A percentile compares a stretch with the other conserved stretches of the same genome.
These are phyloP conservation scores for Pseudogymnoascus sp. DNA, from an alignment of 2,329 filamentous ascomycete species.

Conservation along the genomic window DNA sequence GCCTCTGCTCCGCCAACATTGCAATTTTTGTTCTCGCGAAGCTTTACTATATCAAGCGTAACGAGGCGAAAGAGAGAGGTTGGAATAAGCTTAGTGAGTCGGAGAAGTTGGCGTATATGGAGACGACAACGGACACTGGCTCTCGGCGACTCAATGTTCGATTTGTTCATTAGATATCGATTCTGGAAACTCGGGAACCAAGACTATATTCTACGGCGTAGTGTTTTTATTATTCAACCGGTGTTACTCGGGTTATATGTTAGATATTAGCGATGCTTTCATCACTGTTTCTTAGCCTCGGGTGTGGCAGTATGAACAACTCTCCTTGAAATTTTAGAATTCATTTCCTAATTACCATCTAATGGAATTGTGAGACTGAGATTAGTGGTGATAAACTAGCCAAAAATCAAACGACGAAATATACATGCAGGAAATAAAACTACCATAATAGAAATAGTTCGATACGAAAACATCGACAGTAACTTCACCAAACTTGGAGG, in stretches of 20 bases:
- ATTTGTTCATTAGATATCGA: neutral
- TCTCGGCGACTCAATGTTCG: conserved; percentile 28
- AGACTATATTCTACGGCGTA: neutral
- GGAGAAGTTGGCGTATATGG: conserved; percentile 36
- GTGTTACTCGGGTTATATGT: neutral
- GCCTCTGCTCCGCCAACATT: conserved; percentile 36
- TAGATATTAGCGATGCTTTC: neutral
- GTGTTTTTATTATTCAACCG: neutral
- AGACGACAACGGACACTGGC: conserved; percentile 29
- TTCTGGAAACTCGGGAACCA: too few species aligned
- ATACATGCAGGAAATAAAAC: neutral
- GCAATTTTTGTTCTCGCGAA: conserved; percentile 35
- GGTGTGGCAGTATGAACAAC: neutral
- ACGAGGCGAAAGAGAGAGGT: conserved; percentile 22
- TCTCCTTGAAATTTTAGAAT: neutral
- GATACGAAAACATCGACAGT: neutral
- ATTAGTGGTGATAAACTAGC: neutral
- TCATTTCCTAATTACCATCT: neutral
- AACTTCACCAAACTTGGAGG: neutral
- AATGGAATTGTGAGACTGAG: neutral
- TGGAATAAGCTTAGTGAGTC: conserved; percentile 23
- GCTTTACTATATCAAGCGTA: conserved; percentile 37
- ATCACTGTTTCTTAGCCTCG: neutral
- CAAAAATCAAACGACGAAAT: neutral
- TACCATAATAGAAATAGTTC: neutral